Evolutionary conservation across 495 filamentous ascomycete genomes (phyloP), one percentile per base, ranked within the genome.

Genomic region (Aspergillus cavernicola): DNA sequence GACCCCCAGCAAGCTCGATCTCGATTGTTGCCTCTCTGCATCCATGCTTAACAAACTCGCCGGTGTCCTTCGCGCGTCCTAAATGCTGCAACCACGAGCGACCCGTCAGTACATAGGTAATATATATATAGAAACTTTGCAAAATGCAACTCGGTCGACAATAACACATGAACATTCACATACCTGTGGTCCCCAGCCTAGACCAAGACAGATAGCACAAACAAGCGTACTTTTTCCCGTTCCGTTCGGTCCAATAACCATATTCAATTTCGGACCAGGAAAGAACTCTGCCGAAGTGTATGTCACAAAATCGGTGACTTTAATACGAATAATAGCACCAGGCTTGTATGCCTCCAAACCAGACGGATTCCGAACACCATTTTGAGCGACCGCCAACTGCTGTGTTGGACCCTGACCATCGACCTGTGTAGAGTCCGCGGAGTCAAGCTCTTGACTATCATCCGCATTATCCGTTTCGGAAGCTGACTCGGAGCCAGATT

Each of bases 171-270:
- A 43, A 20, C 12, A 10, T 22, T 26, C 20, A 45, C 74, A 62
- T 74, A 86, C 78, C 66, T 72, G 78, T 24, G 93, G 84, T 3
- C 81, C 78, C 78, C 84, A 97, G 29, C 93, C 93, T 24, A 99
- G 71, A 6, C 93, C 93, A 11, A 99, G 70, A 70, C 95, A 97
- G 55, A 99, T 95, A 23, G 95, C 93, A 69, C 93, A 97, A 24
- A 99, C 93, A 26, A 99, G 80, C 0, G 95, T 96, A 75, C 91
- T 96, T 66, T 99, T 99, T 38, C 93, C 93, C 0, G 93, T 97
- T 38, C 93, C 93, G 64, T 99, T 99, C 8, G 93, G 93, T 0
- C 93, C 93, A 59, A 99, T 97, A 51, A 99, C 84, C 95, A 99
- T 97, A 65, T 99, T 99, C 60, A 99, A 66, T 59, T 87, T 93